Evolutionary conservation across 257 asterid species (phyloP), one percentile per base, ranked within the genome.

Genomic region (Euphrasia confusa): DNA sequence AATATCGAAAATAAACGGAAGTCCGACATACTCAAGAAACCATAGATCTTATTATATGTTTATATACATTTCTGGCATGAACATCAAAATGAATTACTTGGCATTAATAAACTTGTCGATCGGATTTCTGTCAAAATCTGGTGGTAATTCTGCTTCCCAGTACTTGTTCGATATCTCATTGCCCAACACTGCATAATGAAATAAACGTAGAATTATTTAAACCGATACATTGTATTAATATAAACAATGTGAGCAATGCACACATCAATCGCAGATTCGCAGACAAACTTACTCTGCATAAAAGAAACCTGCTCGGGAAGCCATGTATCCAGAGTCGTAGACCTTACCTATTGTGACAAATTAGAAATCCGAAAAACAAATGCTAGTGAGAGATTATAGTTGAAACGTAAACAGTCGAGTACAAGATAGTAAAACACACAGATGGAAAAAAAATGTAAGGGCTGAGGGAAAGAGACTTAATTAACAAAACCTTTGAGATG

Each of bases 251-350:
- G 52, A 45, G 12, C 17, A 45, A 21, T 21, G 24, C n/a, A 8
- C 33, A 30, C 33, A 30, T 2, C 27, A 52, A 4, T 18, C 2
- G 10, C 7, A 48, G 49, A 65, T 52, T 18, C 2, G 10, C 7
- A 48, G 49, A 63, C 55, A 58, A 54, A 71, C 83, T 75, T 74
- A 89, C 99, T 77, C 78, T 89, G 86, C 97, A 92, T 81, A 69
- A 81, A 84, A n/a, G 77, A 69, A 58, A 92, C 80, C 71, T 89
- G 97, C 78, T 92, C 96, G 1, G 99, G 97, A 40, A 92, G 87
- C 99, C 99, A 92, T 35, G 94, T 89, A 59, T 92, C 99, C 71
- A 92, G 72, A n/a, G 86, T 92, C 8, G 94, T 92, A 27, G 99
- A 92, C 64, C 99, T 83, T 58, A 92, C 99, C 98, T 91, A 66